phyloP scores from a whole-genome alignment of 2,329 filamentous ascomycete genomes.

The Trichophaea hybrida region DNA sequence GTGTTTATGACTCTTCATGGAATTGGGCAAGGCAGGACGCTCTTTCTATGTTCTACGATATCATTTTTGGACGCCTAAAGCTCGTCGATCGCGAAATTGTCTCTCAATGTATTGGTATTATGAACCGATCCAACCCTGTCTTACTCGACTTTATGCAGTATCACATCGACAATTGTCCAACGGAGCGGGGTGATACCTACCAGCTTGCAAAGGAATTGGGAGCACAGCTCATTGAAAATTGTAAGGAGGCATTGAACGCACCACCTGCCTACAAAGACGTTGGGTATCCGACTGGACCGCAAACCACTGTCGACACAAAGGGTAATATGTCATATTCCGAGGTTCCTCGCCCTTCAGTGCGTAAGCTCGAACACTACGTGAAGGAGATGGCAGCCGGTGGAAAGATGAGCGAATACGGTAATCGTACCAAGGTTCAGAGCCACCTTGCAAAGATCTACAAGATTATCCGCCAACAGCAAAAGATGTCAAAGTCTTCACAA shows the following conservation, averaged over 20 bases:
- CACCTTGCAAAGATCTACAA: slow-evolving; percentile 93
- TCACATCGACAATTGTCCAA: slow-evolving; percentile 96
- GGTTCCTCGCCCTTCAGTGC: slow-evolving; percentile 68
- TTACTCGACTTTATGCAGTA: slow-evolving; percentile 99
- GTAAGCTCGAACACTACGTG: slow-evolving; percentile 96
- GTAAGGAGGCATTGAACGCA: slow-evolving; percentile 72
- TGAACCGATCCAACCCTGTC: slow-evolving; percentile 95
- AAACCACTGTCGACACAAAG: slow-evolving; percentile 79
- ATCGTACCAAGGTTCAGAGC: slow-evolving; percentile 93
- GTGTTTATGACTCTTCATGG: slow-evolving; percentile 96
- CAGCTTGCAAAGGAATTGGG: slow-evolving; percentile 92
- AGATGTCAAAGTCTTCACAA: slow-evolving; percentile 89
- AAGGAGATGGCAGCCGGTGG: slow-evolving; percentile 97
- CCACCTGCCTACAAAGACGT: slow-evolving; percentile 95
- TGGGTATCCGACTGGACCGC: slow-evolving; percentile 74
- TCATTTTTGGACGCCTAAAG: slow-evolving; percentile 89
- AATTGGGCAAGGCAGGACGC: slow-evolving; percentile 98
- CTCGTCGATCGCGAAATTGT: slow-evolving; percentile 95
- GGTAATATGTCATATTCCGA: slow-evolving; percentile 91
- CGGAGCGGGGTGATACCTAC: slow-evolving; percentile 93
- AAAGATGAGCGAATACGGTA: slow-evolving; percentile 97
- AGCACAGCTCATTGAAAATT: slow-evolving; percentile 89
- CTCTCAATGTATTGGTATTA: slow-evolving; percentile 94
- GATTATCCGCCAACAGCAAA: slow-evolving; percentile 96
- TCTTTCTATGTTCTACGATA: slow-evolving; percentile 96